phyloP scores from a whole-genome alignment of 2,329 filamentous ascomycete species.

The Aaosphaeria pasadenensis region DNA sequence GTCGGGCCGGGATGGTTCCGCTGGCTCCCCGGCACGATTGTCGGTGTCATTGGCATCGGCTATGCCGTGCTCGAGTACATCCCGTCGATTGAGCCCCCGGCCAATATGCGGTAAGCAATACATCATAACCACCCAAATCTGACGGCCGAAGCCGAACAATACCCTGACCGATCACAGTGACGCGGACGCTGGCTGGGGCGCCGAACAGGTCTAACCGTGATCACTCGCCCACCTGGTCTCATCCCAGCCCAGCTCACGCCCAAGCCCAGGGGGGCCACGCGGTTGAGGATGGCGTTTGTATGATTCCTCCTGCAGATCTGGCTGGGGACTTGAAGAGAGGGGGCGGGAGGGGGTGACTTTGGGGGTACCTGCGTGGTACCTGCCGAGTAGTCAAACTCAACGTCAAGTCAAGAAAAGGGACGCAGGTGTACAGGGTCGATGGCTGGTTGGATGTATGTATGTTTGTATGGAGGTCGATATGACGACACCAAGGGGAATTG shows the following conservation, averaged over 20 bases:
- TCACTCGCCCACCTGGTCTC: too few relatives aligned
- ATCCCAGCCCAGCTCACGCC: too few relatives aligned
- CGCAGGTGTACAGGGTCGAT: too few relatives aligned
- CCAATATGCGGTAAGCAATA: slow-evolving; percentile 48
- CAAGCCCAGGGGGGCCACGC: background rate
- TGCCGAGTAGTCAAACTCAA: too few relatives aligned
- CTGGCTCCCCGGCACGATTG: slow-evolving; percentile 72
- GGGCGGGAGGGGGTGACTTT: too few relatives aligned
- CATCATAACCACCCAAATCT: background rate
- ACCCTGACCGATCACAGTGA: slow-evolving; percentile 34
- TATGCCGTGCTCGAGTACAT: slow-evolving; percentile 60
- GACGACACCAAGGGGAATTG: too few relatives aligned
- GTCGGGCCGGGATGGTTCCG: slow-evolving; percentile 66
- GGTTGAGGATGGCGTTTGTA: slow-evolving; percentile 23
- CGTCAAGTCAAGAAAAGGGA: too few relatives aligned
- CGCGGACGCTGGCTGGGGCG: slow-evolving; percentile 51
- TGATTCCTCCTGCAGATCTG: slow-evolving; percentile 12
- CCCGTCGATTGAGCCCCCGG: slow-evolving; percentile 52
- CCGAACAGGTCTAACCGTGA: slow-evolving; percentile 48
- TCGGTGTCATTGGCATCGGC: slow-evolving; percentile 73
- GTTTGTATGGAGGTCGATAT: too few relatives aligned
- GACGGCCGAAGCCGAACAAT: background rate
- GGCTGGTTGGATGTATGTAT: too few relatives aligned
- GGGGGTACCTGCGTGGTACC: too few relatives aligned
- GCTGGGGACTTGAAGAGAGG: too few relatives aligned